These are phyloP conservation scores for Backusella sp. DNA, from an alignment of 192 early-diverging fungal genomes.

Conservation along the genomic window DNA sequence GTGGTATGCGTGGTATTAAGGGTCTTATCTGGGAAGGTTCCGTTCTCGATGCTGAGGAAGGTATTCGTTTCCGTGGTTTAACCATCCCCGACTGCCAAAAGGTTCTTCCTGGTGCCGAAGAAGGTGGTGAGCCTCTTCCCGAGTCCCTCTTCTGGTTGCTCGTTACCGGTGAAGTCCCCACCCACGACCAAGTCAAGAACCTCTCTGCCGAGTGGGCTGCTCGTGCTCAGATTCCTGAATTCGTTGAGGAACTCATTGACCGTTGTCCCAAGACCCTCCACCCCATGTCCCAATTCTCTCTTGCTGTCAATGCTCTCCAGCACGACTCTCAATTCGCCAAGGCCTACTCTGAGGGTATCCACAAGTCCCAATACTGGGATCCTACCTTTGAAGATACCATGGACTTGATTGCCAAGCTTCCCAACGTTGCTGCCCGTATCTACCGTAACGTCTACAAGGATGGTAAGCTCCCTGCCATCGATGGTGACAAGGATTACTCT, in stretches of 20 bases:
- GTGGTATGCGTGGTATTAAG: slow-evolving; percentile 99
- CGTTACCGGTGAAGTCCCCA: slow-evolving; percentile 96
- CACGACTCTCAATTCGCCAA: slow-evolving; percentile 96
- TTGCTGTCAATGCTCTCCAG: slow-evolving; percentile 97
- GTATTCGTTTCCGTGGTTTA: slow-evolving; percentile 96
- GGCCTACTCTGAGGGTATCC: slow-evolving; percentile 91
- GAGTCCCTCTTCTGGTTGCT: slow-evolving; percentile 99
- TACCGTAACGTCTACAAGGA: slow-evolving; percentile 99
- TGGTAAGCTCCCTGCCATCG: slow-evolving; percentile 85
- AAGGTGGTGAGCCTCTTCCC: slow-evolving; percentile 92
- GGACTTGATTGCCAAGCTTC: slow-evolving; percentile 98
- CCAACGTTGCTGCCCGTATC: slow-evolving; percentile 94
- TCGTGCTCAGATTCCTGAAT: slow-evolving; percentile 85
- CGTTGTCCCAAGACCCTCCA: slow-evolving; percentile 98
- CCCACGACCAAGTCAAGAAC: slow-evolving; percentile 83
- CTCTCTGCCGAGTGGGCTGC: slow-evolving; percentile 97
- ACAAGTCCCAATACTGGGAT: slow-evolving; percentile 97
- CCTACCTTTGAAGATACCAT: slow-evolving; percentile 95
- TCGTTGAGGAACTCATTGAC: slow-evolving; percentile 97
- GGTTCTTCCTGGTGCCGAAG: slow-evolving; percentile 83
- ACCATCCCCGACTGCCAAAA: slow-evolving; percentile 97
- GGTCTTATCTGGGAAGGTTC: slow-evolving; percentile 98
- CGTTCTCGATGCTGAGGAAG: slow-evolving; percentile 96
- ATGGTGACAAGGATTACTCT: slow-evolving; percentile 89
- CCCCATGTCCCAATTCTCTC: slow-evolving; percentile 98